Conservation (phyloP, 768 basidiomycete genomes). For the Chalciporus piperatus region DNA sequence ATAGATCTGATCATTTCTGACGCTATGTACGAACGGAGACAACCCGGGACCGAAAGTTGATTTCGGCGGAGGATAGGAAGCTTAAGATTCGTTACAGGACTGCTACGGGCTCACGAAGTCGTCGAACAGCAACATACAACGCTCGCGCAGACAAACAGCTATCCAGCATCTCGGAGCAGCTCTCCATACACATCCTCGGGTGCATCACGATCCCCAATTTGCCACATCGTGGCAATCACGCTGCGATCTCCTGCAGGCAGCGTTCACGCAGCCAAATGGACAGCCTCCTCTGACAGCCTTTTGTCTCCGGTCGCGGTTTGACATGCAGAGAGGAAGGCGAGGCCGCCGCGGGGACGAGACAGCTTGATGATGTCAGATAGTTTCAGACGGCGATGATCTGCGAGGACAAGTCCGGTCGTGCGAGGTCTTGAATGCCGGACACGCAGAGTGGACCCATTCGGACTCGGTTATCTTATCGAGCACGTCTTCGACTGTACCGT, state of each 20-base stretch:
- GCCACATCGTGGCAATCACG: slow-evolving; percentile 45
- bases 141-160: background rate
- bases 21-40: no score
- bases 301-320: slow-evolving; percentile 38
- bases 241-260: slow-evolving; percentile 29
- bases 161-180: background rate
- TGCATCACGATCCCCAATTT: slow-evolving; percentile 37
- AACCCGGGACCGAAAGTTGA: no score
- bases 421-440: slow-evolving; percentile 25
- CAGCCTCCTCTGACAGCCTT: slow-evolving; percentile 33
- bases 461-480: background rate
- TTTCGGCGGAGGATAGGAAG: no score
- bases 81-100: no score
- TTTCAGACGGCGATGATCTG: background rate
- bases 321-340: slow-evolving; percentile 47
- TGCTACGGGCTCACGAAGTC: slow-evolving; percentile 2
- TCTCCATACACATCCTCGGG: slow-evolving; percentile 31
- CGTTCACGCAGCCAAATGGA: slow-evolving; percentile 45
- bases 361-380: background rate
- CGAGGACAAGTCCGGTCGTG: slow-evolving; percentile 20
- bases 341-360: slow-evolving; percentile 17
- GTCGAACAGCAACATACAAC: slow-evolving; percentile 4
- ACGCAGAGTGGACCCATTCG: slow-evolving; percentile 29
- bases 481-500: slow-evolving; percentile 4
- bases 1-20: no score